A percentile compares a stretch with the other conserved stretches of the same genome.
These are phyloP conservation scores for Tephrocybe sp. DNA, from an alignment of 768 basidiomycete species.

Conservation along the genomic window DNA sequence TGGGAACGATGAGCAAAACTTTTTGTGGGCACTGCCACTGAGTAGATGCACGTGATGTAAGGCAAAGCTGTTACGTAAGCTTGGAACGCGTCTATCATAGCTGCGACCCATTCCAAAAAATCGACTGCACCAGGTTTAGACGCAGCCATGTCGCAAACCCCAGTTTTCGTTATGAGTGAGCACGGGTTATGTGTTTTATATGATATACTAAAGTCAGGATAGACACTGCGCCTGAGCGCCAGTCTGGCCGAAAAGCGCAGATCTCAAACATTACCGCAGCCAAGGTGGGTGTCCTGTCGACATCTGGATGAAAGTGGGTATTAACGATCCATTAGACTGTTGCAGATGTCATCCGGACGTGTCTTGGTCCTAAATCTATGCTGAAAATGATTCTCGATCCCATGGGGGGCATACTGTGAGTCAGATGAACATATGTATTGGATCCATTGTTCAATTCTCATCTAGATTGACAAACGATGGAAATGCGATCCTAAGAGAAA, in stretches of 20 bases:
- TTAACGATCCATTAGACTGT: conserved; percentile 64
- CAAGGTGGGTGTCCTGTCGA: conserved; percentile 60
- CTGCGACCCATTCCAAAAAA: conserved; percentile 10
- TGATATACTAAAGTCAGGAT: conserved; percentile 1
- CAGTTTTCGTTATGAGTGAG: conserved; percentile 84
- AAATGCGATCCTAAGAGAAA: conserved; percentile 98
- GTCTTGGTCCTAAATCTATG: conserved; percentile 97
- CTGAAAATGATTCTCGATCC: conserved; percentile 99
- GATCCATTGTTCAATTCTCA: not conserved
- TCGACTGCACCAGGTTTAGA: not conserved
- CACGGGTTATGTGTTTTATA: not conserved
- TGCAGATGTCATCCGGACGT: conserved; percentile 96
- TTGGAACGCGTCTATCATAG: conserved; percentile 8
- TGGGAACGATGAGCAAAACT: conserved; percentile 15
- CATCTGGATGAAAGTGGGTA: not conserved
- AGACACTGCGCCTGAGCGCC: conserved; percentile 95
- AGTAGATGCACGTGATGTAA: conserved; percentile 4
- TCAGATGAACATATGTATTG: conserved; percentile 13
- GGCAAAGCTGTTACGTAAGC: conserved; percentile 5
- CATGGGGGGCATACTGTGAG: conserved; percentile 97
- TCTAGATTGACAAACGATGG: conserved; percentile 93
- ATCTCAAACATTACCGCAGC: conserved; percentile 96
- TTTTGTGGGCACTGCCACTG: conserved; percentile 7
- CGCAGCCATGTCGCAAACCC: conserved; percentile 58
- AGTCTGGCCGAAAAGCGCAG: conserved; percentile 94